Evolutionary conservation across 495 filamentous ascomycete genomes (phyloP).

Genomic region (Hypoxylon trugodes): DNA sequence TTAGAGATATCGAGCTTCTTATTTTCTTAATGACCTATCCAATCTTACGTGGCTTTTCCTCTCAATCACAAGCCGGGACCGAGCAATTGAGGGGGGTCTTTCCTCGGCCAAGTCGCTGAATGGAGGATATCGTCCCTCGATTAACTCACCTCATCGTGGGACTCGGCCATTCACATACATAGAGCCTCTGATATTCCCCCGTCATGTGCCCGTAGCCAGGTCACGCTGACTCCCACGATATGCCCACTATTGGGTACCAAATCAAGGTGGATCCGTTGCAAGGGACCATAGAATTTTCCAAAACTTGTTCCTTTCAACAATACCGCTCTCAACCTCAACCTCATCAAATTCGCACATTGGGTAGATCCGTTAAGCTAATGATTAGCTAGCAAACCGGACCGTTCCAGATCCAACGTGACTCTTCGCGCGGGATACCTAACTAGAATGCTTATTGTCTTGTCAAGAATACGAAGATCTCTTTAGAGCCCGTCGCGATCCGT

Average conservation of each 20-base stretch:
- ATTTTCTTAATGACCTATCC: slow-evolving; percentile 28
- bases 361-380: slow-evolving; percentile 30
- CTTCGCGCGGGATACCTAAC: neutral
- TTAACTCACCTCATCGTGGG: slow-evolving; percentile 26
- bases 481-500: slow-evolving; percentile 10
- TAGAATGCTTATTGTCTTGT: neutral
- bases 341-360: slow-evolving; percentile 24
- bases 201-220: slow-evolving; percentile 35
- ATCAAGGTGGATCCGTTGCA: slow-evolving; percentile 25
- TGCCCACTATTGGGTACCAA: slow-evolving; percentile 37
- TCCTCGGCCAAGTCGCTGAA: slow-evolving; percentile 19
- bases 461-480: slow-evolving; percentile 18
- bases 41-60: slow-evolving; percentile 35
- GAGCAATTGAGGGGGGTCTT: slow-evolving; percentile 7
- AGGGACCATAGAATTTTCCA: slow-evolving; percentile 38
- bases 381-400: slow-evolving; percentile 29
- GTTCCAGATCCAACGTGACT: slow-evolving; percentile 26
- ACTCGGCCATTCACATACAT: slow-evolving; percentile 32
- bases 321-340: slow-evolving; percentile 23
- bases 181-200: slow-evolving; percentile 31
- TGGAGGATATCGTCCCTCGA: slow-evolving; percentile 30
- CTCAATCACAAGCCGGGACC: slow-evolving; percentile 22
- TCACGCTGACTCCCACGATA: slow-evolving; percentile 30
- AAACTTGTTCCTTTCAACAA: slow-evolving; percentile 42
- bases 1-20: neutral